Base-by-base conservation (phyloP, 2,329 filamentous ascomycete species). In the Diaporthe velutina region DNA sequence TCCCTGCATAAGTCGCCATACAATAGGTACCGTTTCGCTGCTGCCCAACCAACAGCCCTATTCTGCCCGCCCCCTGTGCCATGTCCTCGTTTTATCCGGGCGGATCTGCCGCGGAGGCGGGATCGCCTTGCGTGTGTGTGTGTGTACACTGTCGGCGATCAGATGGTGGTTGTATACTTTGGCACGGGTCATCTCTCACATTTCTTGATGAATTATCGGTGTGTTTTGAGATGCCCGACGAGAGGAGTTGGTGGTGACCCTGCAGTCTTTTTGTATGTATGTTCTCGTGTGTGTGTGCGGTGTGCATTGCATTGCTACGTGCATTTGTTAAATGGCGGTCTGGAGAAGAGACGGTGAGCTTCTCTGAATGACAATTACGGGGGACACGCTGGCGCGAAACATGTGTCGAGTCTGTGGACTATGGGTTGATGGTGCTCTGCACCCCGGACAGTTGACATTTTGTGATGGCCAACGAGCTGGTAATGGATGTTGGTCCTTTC, bases 91-190 rank as follows among this genome's bases (percentile, higher is more conserved):
- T 67, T 67, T 67, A 67, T 25, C 61, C 61, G 61, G 61, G 30
- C 61, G 50, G 61, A 67, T 67, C 61, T 67, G 61, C 61, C 61
- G 61, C 28, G 13, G n/a, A 67, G 61, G 28, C 61, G 45, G 61
- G 61, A 38, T 38, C 30, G 42, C 25, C 40, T 64, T 45, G n/a
- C n/a, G n/a, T n/a, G n/a, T n/a, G n/a, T 9, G 8, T 35, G 5
- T 45, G 13, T 66, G 42, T n/a, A 66, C 6, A 33, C 1, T 28
- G 17, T n/a, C 42, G 61, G 28, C 28, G 42, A 50, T 50, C 61
- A 1, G 3, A 3, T 48, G 28, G 12, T n/a, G 61, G 28, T 10
- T 13, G 3, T 50, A n/a, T 66, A 66, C 61, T 45, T 50, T 15
- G 25, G n/a, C 25, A n/a, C 1, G 6, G 61, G 19, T 38, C 61